phyloP scores from a whole-genome alignment of 2,329 filamentous ascomycete species.

The Fusarium sulawesiense region DNA sequence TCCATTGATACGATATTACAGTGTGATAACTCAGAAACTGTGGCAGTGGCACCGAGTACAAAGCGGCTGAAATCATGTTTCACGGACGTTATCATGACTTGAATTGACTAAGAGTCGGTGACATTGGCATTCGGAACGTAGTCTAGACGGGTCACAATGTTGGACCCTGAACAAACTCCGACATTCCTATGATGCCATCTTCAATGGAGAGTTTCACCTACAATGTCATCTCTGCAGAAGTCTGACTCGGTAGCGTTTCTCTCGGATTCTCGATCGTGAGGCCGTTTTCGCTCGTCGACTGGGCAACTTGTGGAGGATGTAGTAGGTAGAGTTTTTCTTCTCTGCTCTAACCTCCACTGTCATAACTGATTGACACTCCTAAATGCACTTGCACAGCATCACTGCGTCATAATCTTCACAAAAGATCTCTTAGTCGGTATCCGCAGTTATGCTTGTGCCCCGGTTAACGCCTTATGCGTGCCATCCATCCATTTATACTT shows the following conservation, averaged over 20 bases:
- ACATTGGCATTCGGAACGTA: not conserved
- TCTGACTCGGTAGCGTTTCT: slow-evolving; percentile 16
- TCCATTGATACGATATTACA: not conserved
- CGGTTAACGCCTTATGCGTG: slow-evolving; percentile 22
- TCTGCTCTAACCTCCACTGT: slow-evolving; percentile 5
- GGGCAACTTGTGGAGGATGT: slow-evolving; percentile 26
- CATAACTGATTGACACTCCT: slow-evolving; percentile 8
- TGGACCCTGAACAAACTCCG: slow-evolving; percentile 3
- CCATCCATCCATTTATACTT: slow-evolving; percentile 31
- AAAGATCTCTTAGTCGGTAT: slow-evolving; percentile 24
- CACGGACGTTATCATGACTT: slow-evolving; percentile 31
- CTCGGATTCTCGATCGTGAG: not conserved
- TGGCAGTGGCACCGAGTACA: slow-evolving; percentile 35
- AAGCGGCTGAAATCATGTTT: slow-evolving; percentile 43
- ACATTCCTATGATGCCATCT: slow-evolving; percentile 28
- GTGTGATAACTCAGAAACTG: slow-evolving; percentile 12
- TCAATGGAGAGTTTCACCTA: not conserved
- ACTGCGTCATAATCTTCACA: slow-evolving; percentile 36
- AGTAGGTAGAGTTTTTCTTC: slow-evolving; percentile 1
- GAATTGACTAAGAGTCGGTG: slow-evolving; percentile 15
- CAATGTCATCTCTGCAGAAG: not conserved
- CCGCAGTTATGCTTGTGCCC: slow-evolving; percentile 22
- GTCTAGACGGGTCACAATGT: slow-evolving; percentile 3
- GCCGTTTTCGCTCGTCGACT: slow-evolving; percentile 18
- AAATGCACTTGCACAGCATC: slow-evolving; percentile 15